Evolutionary conservation across 495 filamentous ascomycete species (phyloP).

Genomic region (Penicillium robsamsonii): DNA sequence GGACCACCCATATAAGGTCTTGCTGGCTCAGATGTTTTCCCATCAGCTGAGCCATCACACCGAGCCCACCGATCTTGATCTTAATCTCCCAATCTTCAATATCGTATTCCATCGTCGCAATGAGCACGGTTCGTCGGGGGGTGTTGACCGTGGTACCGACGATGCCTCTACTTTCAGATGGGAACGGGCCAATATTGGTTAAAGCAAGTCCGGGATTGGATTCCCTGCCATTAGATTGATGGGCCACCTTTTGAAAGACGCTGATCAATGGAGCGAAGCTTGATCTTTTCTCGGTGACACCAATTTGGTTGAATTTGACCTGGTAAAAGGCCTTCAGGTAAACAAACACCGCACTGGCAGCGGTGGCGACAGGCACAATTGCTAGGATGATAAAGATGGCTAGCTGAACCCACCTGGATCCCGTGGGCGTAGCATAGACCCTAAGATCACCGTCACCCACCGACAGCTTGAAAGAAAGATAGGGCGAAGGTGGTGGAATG

Average conservation of each 20-base stretch:
- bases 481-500: conserved; percentile 50
- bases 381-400: conserved; percentile 54
- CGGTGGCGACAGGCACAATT: conserved; percentile 54
- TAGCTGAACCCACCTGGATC: conserved; percentile 54
- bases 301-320: conserved; percentile 68
- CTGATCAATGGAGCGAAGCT: conserved; percentile 14
- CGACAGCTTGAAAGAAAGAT: conserved; percentile 53
- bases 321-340: conserved; percentile 68
- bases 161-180: conserved; percentile 41
- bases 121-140: conserved; percentile 56
- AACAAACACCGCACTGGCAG: conserved; percentile 49
- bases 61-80: conserved; percentile 71
- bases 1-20: conserved; percentile 71
- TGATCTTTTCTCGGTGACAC: conserved; percentile 51
- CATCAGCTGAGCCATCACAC: conserved; percentile 70
- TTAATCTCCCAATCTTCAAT: conserved; percentile 72
- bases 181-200: conserved; percentile 40
- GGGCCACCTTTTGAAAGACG: conserved; percentile 17
- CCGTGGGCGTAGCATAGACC: conserved; percentile 51
- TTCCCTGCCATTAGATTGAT: neutral
- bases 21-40: conserved; percentile 64
- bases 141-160: conserved; percentile 35
- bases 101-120: conserved; percentile 72
- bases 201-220: conserved; percentile 28
- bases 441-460: conserved; percentile 55